Base-by-base conservation (phyloP, 441 rosid genomes). In the Brassica hybrid region DNA sequence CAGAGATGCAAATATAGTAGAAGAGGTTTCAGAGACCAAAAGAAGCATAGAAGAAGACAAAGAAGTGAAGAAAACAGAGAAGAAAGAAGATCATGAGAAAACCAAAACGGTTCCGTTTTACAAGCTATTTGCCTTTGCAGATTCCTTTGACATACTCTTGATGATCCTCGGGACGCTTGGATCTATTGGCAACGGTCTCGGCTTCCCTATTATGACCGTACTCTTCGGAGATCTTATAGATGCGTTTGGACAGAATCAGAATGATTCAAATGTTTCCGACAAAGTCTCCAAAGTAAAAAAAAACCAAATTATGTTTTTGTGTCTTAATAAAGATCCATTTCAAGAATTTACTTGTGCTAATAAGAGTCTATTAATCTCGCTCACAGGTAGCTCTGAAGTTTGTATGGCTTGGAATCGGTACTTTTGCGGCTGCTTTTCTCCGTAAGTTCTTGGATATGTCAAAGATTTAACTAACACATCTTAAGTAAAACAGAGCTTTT, bases 401-500 rank as follows among this genome's bases (percentile, higher is more conserved):
- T 77, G 84, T 89, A 4, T 89, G 86, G 83, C 84, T 92, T 81
- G 96, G 87, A 23, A 19, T 87, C 30, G 96, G 92, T 25, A 64
- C 91, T 25, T 88, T 68, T 36, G 79, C 60, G 2, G 92, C 91
- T 5, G 85, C 96, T 16, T 87, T 86, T 72, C 83, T 86, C 52
- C 94, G 97, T 94, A 84, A 87, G 95, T 61, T 69, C 3, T 48
- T 45, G 18, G 1, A 65, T 74, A 10, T 74, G 2, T n/a, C 52
- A 25, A 27, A 13, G 19, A 45, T 43, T 30, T 5, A 14, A 7
- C 0, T 59, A 59, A 50, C 56, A 45, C 54, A 45, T 50, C 18
- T 50, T 50, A 6, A 41, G 21, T 0, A 52, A 16, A 52, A 16
- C 21, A 16, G 4, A 12, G 5, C 12, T 17, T 68, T 13, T n/a